phyloP scores from a whole-genome alignment of 75 land plant genomes.

The Isoetes taiwanensis region DNA sequence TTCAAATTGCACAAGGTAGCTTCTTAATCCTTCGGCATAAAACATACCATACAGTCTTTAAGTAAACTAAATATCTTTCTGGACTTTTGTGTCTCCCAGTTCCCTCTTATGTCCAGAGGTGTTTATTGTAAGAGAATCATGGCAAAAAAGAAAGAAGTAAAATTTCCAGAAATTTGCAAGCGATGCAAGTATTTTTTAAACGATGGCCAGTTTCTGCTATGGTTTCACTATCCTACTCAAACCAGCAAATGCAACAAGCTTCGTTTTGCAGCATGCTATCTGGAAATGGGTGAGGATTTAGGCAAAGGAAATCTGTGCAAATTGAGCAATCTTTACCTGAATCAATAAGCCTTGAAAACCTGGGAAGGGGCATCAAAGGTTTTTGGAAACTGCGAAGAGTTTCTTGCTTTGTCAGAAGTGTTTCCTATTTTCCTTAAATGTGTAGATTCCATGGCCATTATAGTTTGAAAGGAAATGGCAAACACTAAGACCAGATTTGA shows the following conservation, averaged over 20 bases:
- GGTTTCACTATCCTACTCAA: background rate
- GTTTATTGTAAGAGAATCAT: background rate
- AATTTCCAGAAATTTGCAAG: background rate
- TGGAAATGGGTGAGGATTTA: slow-evolving; percentile 1
- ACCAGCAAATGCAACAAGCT: background rate
- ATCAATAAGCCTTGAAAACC: background rate
- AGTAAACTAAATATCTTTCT: too few species aligned
- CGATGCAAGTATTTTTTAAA: background rate
- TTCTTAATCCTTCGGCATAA: too few species aligned
- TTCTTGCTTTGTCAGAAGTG: background rate
- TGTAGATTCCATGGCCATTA: background rate
- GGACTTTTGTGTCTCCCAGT: too few species aligned
- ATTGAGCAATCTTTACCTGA: background rate
- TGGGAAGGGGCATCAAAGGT: background rate
- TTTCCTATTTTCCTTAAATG: background rate
- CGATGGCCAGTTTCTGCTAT: background rate
- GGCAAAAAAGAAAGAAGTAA: background rate
- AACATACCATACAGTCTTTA: too few species aligned
- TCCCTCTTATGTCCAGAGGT: slow-evolving; percentile 1
- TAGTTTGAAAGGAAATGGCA: background rate
- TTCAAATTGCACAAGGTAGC: too few species aligned
- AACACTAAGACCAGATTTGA: background rate
- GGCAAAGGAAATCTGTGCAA: background rate
- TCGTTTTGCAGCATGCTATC: background rate
- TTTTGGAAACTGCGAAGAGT: background rate